Base-by-base conservation (phyloP, 768 basidiomycete genomes). In the Nevesoporus exiguus region DNA sequence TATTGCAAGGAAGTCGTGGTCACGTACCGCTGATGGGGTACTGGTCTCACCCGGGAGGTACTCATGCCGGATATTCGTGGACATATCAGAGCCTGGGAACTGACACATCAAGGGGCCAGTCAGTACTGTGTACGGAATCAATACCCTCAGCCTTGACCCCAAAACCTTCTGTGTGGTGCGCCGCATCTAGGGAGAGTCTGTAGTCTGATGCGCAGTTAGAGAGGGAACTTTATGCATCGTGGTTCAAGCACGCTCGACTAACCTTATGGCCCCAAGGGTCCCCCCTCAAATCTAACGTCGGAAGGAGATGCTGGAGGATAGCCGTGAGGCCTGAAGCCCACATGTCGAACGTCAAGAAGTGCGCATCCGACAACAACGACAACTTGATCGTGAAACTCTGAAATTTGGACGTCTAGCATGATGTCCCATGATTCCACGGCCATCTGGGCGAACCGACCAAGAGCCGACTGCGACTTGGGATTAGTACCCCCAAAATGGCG, bases 101-200 rank as follows among this genome's bases (percentile, higher is more conserved):
- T 63, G 54, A 57, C 59, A 61, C 43, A 61, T 58, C 52, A 52
- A 52, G 45, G 31, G 53, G 19, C 14, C 51, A 44, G 8, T 30
- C 22, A 15, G 36, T 41, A 14, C 48, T n/a, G 37, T 27, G 56
- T 65, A 62, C 63, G 54, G 27, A 54, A 63, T 49, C 43, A n/a
- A 41, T 29, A n/a, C 48, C 60, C 51, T 27, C 31, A 14, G 19
- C 34, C 15, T 37, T n/a, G 47, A 37, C 30, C 7, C 37, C 31
- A 34, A 46, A n/a, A 44, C 40, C 24, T 58, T 49, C 7, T 21
- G 34, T 29, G 50, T 41, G 29, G 27, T 36, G 34, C 13, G 31
- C 41, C 40, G 31, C 15, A 46, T 48, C 33, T 10, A 48, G 51
- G 27, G 25, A 36, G 40, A 33, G 33, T 40, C 27, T 7, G 5